These are phyloP conservation scores for Orbilia javanica DNA, from an alignment of 2,329 filamentous ascomycete genomes.

Conservation along the genomic window DNA sequence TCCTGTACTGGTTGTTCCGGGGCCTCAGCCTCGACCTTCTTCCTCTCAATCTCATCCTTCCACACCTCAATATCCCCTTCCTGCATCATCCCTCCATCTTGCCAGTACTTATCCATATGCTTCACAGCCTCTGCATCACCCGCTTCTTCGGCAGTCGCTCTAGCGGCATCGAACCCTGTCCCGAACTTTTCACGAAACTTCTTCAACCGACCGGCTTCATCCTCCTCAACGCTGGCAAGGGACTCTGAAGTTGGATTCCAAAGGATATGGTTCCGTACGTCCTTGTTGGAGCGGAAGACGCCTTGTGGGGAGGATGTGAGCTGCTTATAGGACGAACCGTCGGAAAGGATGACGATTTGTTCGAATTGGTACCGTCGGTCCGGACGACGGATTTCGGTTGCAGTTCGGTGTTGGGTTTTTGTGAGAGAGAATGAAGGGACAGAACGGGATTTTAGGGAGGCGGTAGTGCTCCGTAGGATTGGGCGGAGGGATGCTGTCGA, in stretches of 20 bases:
- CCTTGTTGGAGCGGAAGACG: conserved; percentile 76
- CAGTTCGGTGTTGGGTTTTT: conserved; percentile 75
- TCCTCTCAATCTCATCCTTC: conserved; percentile 38
- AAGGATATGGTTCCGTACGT: conserved; percentile 86
- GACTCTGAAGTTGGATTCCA: conserved; percentile 90
- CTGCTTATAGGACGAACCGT: conserved; percentile 85
- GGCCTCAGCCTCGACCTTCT: conserved; percentile 11
- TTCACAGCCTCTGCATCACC: conserved; percentile 35
- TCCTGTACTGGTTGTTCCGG: neutral
- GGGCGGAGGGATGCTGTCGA: conserved; percentile 59
- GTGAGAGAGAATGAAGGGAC: conserved; percentile 64
- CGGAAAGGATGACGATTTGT: conserved; percentile 91
- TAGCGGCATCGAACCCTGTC: conserved; percentile 78
- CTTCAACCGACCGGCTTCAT: conserved; percentile 90
- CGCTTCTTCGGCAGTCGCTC: conserved; percentile 35
- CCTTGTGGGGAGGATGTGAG: conserved; percentile 80
- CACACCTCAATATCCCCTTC: conserved; percentile 41
- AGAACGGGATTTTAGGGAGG: conserved; percentile 26
- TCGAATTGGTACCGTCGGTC: conserved; percentile 95
- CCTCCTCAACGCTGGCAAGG: conserved; percentile 88
- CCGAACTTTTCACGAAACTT: conserved; percentile 90
- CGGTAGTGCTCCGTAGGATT: conserved; percentile 52
- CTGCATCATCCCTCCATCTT: conserved; percentile 30
- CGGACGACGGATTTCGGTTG: conserved; percentile 87
- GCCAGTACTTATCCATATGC: conserved; percentile 27